phyloP scores from a whole-genome alignment of 441 rosid species.

The Populus hybrid region DNA sequence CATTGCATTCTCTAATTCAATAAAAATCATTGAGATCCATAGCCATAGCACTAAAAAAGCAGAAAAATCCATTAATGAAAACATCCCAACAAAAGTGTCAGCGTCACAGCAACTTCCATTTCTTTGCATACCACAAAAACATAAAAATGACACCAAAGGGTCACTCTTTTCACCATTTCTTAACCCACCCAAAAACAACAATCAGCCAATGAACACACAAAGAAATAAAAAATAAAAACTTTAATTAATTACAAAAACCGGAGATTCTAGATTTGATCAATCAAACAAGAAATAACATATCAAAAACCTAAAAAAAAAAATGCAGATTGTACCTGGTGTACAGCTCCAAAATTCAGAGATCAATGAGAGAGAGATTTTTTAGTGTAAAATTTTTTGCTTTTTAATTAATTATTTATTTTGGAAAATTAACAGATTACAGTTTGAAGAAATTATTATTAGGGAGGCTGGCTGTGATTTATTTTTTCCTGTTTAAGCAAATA shows the following conservation, averaged over 20 bases:
- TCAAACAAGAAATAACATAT: not conserved
- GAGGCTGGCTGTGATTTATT: not conserved
- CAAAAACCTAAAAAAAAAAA: not conserved
- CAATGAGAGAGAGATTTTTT: not conserved
- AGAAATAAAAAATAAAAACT: not conserved
- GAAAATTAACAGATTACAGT: not conserved
- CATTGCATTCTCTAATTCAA: constrained; percentile 2
- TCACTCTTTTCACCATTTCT: not conserved
- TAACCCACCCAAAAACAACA: not conserved
- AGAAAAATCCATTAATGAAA: not conserved
- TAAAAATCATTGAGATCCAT: not conserved
- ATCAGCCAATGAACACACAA: not conserved
- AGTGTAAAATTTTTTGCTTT: not conserved
- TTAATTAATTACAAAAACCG: not conserved
- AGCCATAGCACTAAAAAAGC: not conserved
- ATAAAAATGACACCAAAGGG: not conserved
- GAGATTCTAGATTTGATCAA: not conserved
- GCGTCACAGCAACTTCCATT: not conserved
- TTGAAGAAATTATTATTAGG: not conserved
- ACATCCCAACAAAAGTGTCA: not conserved
- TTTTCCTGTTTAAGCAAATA: not conserved
- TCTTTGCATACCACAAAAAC: constrained; percentile 2
- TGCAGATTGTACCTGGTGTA: not conserved
- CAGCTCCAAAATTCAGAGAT: not conserved
- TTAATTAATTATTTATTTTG: too few species aligned